Evolutionary conservation across 169 alveolate species (phyloP).

Genomic region (Plasmodium sp.): DNA sequence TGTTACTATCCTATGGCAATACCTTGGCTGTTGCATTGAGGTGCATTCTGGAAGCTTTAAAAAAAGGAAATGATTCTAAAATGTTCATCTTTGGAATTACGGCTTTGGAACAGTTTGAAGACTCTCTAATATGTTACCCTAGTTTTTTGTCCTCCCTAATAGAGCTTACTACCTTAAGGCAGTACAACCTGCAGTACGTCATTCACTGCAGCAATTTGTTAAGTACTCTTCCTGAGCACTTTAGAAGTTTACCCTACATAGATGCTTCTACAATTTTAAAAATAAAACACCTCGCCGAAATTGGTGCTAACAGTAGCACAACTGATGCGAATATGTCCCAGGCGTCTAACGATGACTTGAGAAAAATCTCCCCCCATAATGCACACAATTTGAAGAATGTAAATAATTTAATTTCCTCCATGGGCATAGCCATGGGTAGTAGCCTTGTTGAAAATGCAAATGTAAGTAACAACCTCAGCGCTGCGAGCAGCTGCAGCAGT

Average conservation of each 20-base stretch:
- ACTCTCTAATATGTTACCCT: conserved; percentile 81
- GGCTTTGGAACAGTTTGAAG: conserved; percentile 86
- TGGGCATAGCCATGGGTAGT: neutral
- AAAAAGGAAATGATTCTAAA: conserved; percentile 79
- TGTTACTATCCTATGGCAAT: conserved; percentile 80
- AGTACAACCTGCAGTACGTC: conserved; percentile 49
- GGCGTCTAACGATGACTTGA: conserved; percentile 17
- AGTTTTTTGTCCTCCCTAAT: conserved; percentile 78
- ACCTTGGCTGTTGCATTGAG: conserved; percentile 79
- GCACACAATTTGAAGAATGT: conserved; percentile 25
- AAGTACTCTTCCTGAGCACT: conserved; percentile 48
- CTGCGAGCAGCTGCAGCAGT: neutral
- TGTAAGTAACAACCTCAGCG: neutral
- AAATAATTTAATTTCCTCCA: neutral
- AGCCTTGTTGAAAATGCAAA: neutral
- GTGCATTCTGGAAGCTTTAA: conserved; percentile 85
- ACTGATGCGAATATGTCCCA: conserved; percentile 1
- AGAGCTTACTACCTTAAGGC: conserved; percentile 32
- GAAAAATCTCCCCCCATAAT: neutral
- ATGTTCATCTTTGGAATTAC: conserved; percentile 86
- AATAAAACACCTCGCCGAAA: conserved; percentile 34
- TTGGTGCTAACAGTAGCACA: conserved; percentile 15
- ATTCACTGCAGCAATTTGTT: conserved; percentile 36
- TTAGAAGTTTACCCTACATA: conserved; percentile 63
- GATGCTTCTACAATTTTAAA: conserved; percentile 64